Base-by-base conservation (phyloP, 2,329 filamentous ascomycete genomes). In the Metarhizium rileyi region DNA sequence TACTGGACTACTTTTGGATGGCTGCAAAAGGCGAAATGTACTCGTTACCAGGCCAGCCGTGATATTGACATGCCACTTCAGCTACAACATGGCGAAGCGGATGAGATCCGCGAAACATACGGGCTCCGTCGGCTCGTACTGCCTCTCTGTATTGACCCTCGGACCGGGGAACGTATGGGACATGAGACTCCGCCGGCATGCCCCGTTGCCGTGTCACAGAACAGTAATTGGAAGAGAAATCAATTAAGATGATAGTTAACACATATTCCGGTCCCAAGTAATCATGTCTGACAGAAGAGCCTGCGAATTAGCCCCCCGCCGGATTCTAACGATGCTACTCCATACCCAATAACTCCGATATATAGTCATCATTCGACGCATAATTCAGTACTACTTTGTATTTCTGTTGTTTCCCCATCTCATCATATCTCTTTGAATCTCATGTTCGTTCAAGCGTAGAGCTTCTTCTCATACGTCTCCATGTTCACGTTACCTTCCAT, bases 401-500 rank as follows among this genome's bases (percentile, higher is more conserved):
- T n/a, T 48, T 44, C 42, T 20, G 8, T 12, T 9, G 36, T 47
- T 30, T 33, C 18, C 22, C 20, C 41, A 30, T 16, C n/a, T 30
- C 14, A 30, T 43, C 25, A 40, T 26, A 16, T 35, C 25, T 46
- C 42, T 38, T n/a, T 46, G 2, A 18, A 38, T 26, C 20, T 36
- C 4, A 25, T 22, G 5, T 33, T 20, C 27, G 28, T 44, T 69
- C 82, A 96, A 62, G 90, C 89, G 72, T 95, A 98, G 59, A 98
- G 86, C 81, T 97, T 98, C 86, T 98, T 98, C 78, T 97, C 93
- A 68, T 95, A 97, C 67, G 88, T 91, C 76, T 97, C 90, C 78
- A 98, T 90, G 74, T 97, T 94, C 54, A 98, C 90, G 66, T 91
- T 93, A 56, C 93, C 93, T 77, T 98, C 93, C 52, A 94, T 79